Evolutionary conservation across 441 rosid species (phyloP), one percentile per base, ranked within the genome.

Genomic region (Gossypium trilobum): DNA sequence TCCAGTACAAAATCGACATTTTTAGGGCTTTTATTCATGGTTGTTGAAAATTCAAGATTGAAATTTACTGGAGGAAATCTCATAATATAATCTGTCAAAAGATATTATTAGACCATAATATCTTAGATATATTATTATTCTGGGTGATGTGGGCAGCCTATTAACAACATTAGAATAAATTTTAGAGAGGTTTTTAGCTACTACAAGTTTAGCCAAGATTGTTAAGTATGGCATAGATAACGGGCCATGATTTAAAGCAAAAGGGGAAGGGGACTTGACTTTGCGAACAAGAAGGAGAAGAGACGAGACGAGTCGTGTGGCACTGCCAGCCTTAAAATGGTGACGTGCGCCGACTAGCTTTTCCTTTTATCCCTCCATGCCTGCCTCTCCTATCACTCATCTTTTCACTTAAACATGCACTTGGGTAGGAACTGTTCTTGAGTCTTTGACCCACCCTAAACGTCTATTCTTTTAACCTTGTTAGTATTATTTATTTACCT

Each of bases 391-490:
- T 20, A 55, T 19, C 68, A 19, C 17, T 46, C 5, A 50, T 68
- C 46, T 14, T 48, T 71, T 75, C 83, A 80, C 82, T n/a, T 74
- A 79, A 80, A 72, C 55, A 70, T 72, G 29, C 59, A 55, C 10
- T 60, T 70, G 68, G 27, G 27, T 71, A 75, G 70, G 72, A 39
- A 67, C 74, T 68, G 68, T 20, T 58, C n/a, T 31, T 4, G 2
- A 58, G 19, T 27, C 46, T 27, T n/a, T 14, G 9, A 17, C 55
- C 52, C 61, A 6, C 36, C 9, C 19, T 67, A 68, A 44, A 71
- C 76, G 72, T 60, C 84, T 66, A 54, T 76, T 71, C 69, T 63
- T 78, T 78, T 63, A 48, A 77, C 69, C 63, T 52, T 6, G 14
- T 39, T 19, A 19, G 13, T 20, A 5, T 63, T 63, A 8, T 13